phyloP scores from a whole-genome alignment of 768 basidiomycete species.

The Hypsizygus marmoreus region DNA sequence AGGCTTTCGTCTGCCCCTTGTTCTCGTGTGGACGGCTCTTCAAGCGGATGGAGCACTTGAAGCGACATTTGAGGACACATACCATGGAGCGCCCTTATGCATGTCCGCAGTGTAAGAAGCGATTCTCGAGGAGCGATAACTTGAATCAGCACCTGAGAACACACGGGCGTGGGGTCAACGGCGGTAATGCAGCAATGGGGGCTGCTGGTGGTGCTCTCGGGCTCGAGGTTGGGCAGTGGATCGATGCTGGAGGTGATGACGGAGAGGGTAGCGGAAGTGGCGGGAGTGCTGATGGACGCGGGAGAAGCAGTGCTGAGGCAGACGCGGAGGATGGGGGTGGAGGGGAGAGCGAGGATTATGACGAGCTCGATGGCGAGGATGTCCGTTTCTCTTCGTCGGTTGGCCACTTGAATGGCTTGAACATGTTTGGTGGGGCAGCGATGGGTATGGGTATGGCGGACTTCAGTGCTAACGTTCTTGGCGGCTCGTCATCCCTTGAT shows the following conservation, averaged over 20 bases:
- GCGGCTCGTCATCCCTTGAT: constrained; percentile 7
- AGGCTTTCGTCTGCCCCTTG: constrained; percentile 80
- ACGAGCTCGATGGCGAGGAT: constrained; percentile 27
- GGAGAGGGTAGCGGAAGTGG: constrained; percentile 26
- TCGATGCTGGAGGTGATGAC: constrained; percentile 18
- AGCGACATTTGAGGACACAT: constrained; percentile 85
- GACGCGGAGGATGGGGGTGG: constrained; percentile 16
- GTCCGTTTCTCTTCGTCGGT: constrained; percentile 5
- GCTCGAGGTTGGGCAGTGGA: constrained; percentile 13
- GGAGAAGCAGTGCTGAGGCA: constrained; percentile 23
- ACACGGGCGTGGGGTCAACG: constrained; percentile 49
- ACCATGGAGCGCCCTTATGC: constrained; percentile 85
- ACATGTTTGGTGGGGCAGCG: constrained; percentile 28
- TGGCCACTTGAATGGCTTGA: constrained; percentile 19
- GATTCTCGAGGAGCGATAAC: constrained; percentile 88
- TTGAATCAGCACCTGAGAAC: constrained; percentile 85
- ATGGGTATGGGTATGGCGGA: constrained; percentile 29
- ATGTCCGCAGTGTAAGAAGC: constrained; percentile 74
- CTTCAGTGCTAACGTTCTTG: constrained; percentile 13
- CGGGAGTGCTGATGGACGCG: constrained; percentile 19
- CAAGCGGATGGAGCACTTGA: constrained; percentile 91
- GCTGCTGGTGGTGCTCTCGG: constrained; percentile 11
- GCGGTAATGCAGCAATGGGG: no score
- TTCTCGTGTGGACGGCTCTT: constrained; percentile 83
- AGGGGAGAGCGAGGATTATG: constrained; percentile 26